Percentiles rank a stretch among this genome's conserved stretches.
Conservation (phyloP, 2,329 filamentous ascomycete genomes). For the Xylariomycetidae sp. region DNA sequence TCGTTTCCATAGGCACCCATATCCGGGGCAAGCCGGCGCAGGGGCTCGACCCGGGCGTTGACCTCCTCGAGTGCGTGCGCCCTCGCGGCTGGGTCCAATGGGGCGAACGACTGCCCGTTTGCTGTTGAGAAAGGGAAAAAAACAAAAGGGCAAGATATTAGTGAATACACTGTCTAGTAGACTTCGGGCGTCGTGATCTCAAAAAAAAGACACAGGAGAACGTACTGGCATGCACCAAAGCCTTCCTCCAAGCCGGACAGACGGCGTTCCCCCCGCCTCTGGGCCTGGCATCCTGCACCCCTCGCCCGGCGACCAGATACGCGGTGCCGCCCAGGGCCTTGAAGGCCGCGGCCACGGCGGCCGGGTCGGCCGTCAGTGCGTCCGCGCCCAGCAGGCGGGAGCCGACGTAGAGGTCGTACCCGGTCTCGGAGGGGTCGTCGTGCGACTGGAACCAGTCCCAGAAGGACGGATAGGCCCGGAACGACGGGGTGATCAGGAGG, state of each 20-base stretch:
- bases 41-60: conserved; percentile 23
- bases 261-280: conserved; percentile 42
- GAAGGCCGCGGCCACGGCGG: conserved; percentile 32
- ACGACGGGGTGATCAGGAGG: conserved; percentile 9
- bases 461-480: conserved; percentile 29
- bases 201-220: not conserved
- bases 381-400: conserved; percentile 40
- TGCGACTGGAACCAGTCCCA: conserved; percentile 32
- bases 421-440: conserved; percentile 31
- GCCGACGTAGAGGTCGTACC: conserved; percentile 31
- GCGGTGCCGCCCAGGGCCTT: conserved; percentile 29
- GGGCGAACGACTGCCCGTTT: conserved; percentile 21
- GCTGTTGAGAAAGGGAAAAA: too few species aligned
- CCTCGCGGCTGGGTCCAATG: conserved; percentile 28
- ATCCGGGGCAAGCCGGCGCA: conserved; percentile 35
- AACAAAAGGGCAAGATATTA: too few species aligned
- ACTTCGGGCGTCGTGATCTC: conserved; percentile 4
- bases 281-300: conserved; percentile 37
- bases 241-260: conserved; percentile 47
- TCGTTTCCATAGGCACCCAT: conserved; percentile 44
- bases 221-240: conserved; percentile 38
- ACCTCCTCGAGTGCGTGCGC: conserved; percentile 21
- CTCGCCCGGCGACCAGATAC: conserved; percentile 40
- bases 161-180: too few species aligned
- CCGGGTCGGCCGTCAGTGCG: conserved; percentile 30